These are phyloP conservation scores for Amanita muscaria DNA, from an alignment of 768 basidiomycete genomes.

Conservation along the genomic window DNA sequence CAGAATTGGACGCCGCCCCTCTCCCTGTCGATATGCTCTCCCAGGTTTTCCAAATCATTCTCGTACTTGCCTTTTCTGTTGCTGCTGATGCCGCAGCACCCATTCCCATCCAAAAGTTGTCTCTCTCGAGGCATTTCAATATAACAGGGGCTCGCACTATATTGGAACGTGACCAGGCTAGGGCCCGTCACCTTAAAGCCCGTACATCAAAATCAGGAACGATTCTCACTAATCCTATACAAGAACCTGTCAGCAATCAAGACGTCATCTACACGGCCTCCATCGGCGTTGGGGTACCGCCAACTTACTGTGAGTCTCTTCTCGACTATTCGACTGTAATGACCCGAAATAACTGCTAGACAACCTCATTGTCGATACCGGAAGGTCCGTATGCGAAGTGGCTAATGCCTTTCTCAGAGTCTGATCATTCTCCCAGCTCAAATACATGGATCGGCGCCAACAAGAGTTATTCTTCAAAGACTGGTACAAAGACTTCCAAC, in stretches of 20 bases:
- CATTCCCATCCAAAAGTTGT: constrained; percentile 35
- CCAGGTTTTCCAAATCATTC: constrained; percentile 11
- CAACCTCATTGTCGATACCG: constrained; percentile 51
- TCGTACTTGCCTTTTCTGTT: constrained; percentile 38
- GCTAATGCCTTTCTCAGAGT: neutral
- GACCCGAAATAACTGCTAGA: constrained; percentile 23
- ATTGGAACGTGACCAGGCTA: constrained; percentile 40
- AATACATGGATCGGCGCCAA: constrained; percentile 64
- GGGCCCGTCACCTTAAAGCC: constrained; percentile 35
- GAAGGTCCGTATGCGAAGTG: constrained; percentile 26
- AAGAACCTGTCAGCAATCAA: constrained; percentile 28
- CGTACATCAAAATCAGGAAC: constrained; percentile 21
- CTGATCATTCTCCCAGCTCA: constrained; percentile 36
- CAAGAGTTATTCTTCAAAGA: constrained; percentile 36
- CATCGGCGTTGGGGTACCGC: constrained; percentile 44
- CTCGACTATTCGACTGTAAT: neutral
- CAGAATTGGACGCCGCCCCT: too few species aligned
- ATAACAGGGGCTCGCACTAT: constrained; percentile 39
- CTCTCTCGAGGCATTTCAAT: constrained; percentile 50
- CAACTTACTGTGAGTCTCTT: constrained; percentile 44
- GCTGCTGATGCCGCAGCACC: constrained; percentile 34
- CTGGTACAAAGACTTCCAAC: constrained; percentile 37
- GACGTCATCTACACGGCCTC: constrained; percentile 36
- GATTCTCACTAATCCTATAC: constrained; percentile 18
- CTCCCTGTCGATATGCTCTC: too few species aligned